Conservation (phyloP, 2,329 filamentous ascomycete species). For the Stylonectria norvegica region DNA sequence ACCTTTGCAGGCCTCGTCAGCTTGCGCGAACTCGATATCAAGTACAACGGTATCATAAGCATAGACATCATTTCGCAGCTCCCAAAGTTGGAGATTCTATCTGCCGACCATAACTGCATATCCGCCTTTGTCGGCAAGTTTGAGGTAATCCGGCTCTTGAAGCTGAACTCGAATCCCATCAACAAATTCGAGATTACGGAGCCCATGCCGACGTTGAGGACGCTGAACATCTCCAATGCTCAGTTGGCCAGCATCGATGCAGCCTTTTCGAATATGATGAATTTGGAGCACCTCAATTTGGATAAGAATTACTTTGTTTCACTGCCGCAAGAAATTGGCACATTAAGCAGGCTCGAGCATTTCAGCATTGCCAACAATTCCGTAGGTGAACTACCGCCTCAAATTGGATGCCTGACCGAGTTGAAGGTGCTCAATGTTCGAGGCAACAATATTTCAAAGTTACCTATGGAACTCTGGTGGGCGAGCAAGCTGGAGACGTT, state of each 20-base stretch:
- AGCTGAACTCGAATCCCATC: conserved; percentile 91
- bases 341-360: conserved; percentile 77
- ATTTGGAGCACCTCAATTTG: conserved; percentile 80
- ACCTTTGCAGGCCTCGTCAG: conserved; percentile 70
- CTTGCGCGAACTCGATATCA: conserved; percentile 87
- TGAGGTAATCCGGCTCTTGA: conserved; percentile 74
- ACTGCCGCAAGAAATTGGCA: conserved; percentile 79
- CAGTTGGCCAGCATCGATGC: conserved; percentile 89
- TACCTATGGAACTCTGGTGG: conserved; percentile 96
- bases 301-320: conserved; percentile 97
- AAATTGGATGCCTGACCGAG: conserved; percentile 84
- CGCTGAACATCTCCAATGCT: conserved; percentile 84
- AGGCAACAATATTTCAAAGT: conserved; percentile 85
- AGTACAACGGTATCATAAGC: conserved; percentile 84
- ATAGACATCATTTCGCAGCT: conserved; percentile 85
- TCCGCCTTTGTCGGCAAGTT: conserved; percentile 91
- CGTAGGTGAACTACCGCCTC: conserved; percentile 75
- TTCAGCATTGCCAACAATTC: conserved; percentile 94
- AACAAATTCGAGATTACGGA: conserved; percentile 84
- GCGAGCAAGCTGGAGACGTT: conserved; percentile 85
- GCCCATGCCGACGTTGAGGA: conserved; percentile 75
- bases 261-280: conserved; percentile 81
- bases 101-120: conserved; percentile 88
- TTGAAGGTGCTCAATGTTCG: conserved; percentile 82
- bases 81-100: conserved; percentile 81